Evolutionary conservation across 2,329 filamentous ascomycete species (phyloP), one percentile per base, ranked within the genome.

Genomic region (Thermoascus crustaceus): DNA sequence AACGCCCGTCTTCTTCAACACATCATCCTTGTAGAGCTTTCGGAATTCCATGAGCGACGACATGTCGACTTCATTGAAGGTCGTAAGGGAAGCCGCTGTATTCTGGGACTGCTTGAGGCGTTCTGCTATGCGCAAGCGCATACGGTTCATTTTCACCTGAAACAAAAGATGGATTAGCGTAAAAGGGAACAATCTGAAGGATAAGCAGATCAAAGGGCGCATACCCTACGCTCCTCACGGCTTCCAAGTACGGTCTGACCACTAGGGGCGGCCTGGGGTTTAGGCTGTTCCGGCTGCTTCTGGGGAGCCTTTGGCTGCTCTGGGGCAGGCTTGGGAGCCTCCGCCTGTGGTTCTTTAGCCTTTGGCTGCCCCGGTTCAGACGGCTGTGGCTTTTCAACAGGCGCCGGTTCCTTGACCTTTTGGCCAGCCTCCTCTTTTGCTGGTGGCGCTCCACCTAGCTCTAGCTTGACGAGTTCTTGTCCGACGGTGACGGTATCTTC

Each of bases 1-100:
- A 39, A 96, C 83, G 29, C 88, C 89, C 7, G 85, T 91, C 72
- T 89, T 94, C 75, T 96, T 94, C 39, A 96, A 71, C 14, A 95
- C 71, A 40, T 94, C 88, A 41, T 96, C 89, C 72, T 96, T 96
- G 76, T 96, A 96, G 30, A 87, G 72, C 65, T 94, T 95, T 51
- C 91, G 83, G 71, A 98, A 89, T 44, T 95, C 86, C 82, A 96
- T 94, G 32, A 98, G 72, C 14, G 83, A 85, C 20, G 89, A 94
- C 91, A 98, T 98, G 63, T 98, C 91, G 42, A 98, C 91, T 66
- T 96, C 89, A 64, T 98, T 95, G 75, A 98, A 98, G 17, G 91
- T 98, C 31, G 91, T 96, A 35, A 98, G 73, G 3, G 91, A 94
- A 29, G 91, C 91, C 33, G 91, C 89, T 2, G 91, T 96, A 69